Base-by-base conservation (phyloP, 805 yeast genomes). In the Cyberlindnera saturnus region DNA sequence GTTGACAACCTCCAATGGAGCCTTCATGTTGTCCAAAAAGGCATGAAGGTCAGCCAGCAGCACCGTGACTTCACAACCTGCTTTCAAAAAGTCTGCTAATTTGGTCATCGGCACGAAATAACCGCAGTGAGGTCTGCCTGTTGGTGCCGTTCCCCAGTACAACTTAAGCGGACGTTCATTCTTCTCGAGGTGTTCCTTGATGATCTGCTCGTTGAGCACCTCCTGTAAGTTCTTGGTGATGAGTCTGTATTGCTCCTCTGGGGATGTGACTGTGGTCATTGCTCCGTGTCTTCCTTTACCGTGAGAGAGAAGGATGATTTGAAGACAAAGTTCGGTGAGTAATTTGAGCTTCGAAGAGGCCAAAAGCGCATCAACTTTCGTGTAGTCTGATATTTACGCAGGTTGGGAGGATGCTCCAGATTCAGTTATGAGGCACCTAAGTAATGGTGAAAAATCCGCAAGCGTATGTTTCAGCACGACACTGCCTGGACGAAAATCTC, bases 101-200 rank as follows among this genome's bases (percentile, higher is more conserved):
- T 93, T 91, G 48, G 95, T 84, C 98, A 93, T 91, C 41, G 98
- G 93, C 32, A 93, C 99, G 61, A 93, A 88, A 75, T 93, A 93
- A 41, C 98, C 99, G 71, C 97, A 90, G 69, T 93, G 99, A 36
- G 98, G 96, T 67, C 79, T 86, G 41, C 99, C 99, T 5, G 99
- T 93, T 47, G 99, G 98, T 7, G 99, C 99, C 17, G 98, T 90
- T 53, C 99, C 99, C 98, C 97, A 93, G 79, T 93, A 93, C 59
- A 93, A 68, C 59, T 80, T 85, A 53, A 95, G 66, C 13, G 93
- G 86, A 56, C 95, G 80, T 56, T 87, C 79, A 59, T 87, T 84
- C 43, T 76, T 82, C 61, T 86, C 93, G 48, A 90, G 70, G 30
- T 88, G 79, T 60, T 88, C 77, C 61, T 85, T 85, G 66, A 91